Conservation (phyloP, 495 filamentous ascomycete genomes). For the Hypoxylon perforatum region DNA sequence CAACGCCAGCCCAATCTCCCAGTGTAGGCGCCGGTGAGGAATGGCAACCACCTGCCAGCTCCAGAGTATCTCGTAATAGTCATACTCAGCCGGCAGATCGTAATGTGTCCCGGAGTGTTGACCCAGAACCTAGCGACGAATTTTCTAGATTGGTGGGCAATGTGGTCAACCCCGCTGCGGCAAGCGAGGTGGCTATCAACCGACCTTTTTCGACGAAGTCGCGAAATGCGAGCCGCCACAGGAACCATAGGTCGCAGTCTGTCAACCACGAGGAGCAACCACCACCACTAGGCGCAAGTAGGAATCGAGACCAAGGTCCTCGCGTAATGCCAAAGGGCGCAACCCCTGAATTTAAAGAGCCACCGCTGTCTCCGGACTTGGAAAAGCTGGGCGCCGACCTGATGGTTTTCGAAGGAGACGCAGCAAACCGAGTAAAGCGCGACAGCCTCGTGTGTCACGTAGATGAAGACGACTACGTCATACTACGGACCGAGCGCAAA, state of each 20-base stretch:
- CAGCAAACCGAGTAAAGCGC: slow-evolving; percentile 23
- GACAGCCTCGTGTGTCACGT: slow-evolving; percentile 38
- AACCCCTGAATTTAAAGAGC: slow-evolving; percentile 1
- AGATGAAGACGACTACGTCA: slow-evolving; percentile 36
- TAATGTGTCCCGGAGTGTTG: slow-evolving; percentile 10
- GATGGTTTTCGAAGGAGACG: slow-evolving; percentile 34
- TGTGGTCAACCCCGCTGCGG: not conserved
- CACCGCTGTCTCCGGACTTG: slow-evolving; percentile 20
- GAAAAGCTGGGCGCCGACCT: slow-evolving; percentile 39
- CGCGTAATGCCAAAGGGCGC: slow-evolving; percentile 1
- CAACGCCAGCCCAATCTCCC: not conserved
- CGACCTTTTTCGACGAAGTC: slow-evolving; percentile 23
- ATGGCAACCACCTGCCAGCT: not conserved
- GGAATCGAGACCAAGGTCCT: not conserved
- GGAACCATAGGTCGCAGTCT: slow-evolving; percentile 7
- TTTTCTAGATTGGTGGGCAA: slow-evolving; percentile 10
- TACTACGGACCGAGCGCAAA: slow-evolving; percentile 20
- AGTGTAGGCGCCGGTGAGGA: not conserved
- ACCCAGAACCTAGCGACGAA: not conserved
- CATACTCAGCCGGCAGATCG: not conserved
- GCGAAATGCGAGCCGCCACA: slow-evolving; percentile 22
- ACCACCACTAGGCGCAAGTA: slow-evolving; percentile 1
- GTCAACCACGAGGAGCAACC: not conserved
- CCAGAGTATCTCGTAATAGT: not conserved
- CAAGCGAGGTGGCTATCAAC: slow-evolving; percentile 9